A percentile compares a stretch with the other conserved stretches of the same genome.
These are phyloP conservation scores for Fonsecaea erecta DNA, from an alignment of 2,329 filamentous ascomycete species.

Conservation along the genomic window DNA sequence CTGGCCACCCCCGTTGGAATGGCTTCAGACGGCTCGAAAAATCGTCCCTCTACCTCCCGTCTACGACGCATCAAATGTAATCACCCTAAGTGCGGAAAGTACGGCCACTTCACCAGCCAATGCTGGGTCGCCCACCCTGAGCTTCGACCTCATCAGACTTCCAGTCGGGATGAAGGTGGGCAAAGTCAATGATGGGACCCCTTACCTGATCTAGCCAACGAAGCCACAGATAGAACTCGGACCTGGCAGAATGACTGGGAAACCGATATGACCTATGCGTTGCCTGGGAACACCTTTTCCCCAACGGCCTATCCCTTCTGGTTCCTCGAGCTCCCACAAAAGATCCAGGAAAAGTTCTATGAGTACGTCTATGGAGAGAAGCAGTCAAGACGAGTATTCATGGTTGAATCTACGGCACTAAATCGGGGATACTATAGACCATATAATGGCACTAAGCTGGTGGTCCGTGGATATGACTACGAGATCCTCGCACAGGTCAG, in stretches of 20 bases:
- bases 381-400: not conserved
- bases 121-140: constrained; percentile 3
- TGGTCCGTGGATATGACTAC: not conserved
- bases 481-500: not conserved
- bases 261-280: not conserved
- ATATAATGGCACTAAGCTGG: not conserved
- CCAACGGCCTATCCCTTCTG: not conserved
- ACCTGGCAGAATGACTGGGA: not conserved
- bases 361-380: not conserved
- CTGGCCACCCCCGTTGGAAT: not conserved
- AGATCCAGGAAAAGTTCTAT: constrained; percentile 6
- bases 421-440: not conserved
- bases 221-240: not conserved
- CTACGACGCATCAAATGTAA: not conserved
- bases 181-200: not conserved
- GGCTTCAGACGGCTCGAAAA: not conserved
- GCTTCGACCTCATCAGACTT: not conserved
- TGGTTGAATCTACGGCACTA: not conserved
- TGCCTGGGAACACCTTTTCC: not conserved
- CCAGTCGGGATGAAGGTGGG: not conserved
- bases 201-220: not conserved
- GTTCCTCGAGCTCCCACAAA: not conserved
- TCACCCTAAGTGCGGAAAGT: not conserved
- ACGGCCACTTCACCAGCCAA: constrained; percentile 12
- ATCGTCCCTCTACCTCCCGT: not conserved